Evolutionary conservation across 352 stramenopile species (phyloP).

Genomic region (Peronospora farinosa): DNA sequence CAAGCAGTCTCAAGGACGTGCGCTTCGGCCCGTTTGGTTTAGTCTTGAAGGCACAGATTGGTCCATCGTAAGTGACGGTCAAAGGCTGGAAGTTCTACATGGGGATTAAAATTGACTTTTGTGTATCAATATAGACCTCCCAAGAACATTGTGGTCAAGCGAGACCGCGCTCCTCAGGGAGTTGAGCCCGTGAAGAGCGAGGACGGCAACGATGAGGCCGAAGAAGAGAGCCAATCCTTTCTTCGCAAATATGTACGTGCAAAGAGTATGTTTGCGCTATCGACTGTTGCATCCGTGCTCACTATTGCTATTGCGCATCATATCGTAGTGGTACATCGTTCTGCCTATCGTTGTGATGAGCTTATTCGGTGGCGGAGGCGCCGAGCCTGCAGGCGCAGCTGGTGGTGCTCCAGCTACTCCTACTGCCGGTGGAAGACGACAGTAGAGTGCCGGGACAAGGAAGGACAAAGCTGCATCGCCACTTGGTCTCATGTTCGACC

Average conservation of each 20-base stretch:
- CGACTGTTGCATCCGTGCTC: conserved; percentile 1
- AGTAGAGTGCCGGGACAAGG: conserved; percentile 18
- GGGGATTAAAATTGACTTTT: background rate
- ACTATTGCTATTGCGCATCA: conserved; percentile 7
- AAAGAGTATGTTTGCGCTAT: background rate
- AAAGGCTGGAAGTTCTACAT: background rate
- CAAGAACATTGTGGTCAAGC: conserved; percentile 54
- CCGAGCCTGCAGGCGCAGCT: conserved; percentile 31
- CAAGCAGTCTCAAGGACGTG: conserved; percentile 51
- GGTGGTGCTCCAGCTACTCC: conserved; percentile 21
- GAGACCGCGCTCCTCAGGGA: conserved; percentile 56
- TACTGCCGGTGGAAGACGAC: conserved; percentile 26
- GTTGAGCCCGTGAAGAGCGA: conserved; percentile 67
- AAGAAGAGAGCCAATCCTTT: conserved; percentile 73
- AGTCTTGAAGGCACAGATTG: conserved; percentile 52
- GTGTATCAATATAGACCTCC: conserved; percentile 33
- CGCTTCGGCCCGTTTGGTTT: conserved; percentile 52
- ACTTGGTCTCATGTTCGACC: conserved; percentile 1
- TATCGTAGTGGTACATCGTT: conserved; percentile 78
- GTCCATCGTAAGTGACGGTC: conserved; percentile 44
- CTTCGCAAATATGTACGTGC: conserved; percentile 78
- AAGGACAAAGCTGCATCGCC: conserved; percentile 9
- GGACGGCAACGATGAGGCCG: conserved; percentile 43
- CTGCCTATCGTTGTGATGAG: conserved; percentile 73
- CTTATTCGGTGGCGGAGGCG: conserved; percentile 47